A percentile compares a stretch with the other conserved stretches of the same genome.
phyloP scores from a whole-genome alignment of 2,329 filamentous ascomycete species.

The Hypoxylon sp. region DNA sequence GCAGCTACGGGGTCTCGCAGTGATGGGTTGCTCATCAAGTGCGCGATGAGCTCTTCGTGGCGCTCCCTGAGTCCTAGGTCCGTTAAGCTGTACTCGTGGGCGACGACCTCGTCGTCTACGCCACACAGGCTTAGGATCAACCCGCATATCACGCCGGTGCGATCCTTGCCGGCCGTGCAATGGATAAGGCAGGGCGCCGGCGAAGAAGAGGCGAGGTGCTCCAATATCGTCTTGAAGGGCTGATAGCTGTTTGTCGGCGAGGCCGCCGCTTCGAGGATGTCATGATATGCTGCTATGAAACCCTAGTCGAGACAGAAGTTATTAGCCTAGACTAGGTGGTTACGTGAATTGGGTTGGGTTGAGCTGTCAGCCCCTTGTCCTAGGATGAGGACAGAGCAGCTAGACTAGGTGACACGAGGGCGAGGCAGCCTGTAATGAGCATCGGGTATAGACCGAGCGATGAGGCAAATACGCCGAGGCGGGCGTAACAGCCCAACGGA shows the following conservation, averaged over 20 bases:
- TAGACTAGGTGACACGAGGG: conserved; percentile 17
- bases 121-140: conserved; percentile 72
- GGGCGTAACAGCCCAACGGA: conserved; percentile 28
- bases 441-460: conserved; percentile 1
- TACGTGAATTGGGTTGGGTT: conserved; percentile 22
- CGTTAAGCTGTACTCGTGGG: conserved; percentile 74
- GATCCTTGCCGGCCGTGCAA: conserved; percentile 79
- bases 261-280: conserved; percentile 70
- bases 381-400: conserved; percentile 1
- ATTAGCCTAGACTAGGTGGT: conserved; percentile 11
- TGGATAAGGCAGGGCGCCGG: conserved; percentile 70
- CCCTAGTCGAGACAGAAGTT: conserved; percentile 59
- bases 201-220: conserved; percentile 64
- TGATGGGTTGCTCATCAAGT: conserved; percentile 65
- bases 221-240: conserved; percentile 69
- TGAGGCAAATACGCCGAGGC: conserved; percentile 16
- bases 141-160: conserved; percentile 75
- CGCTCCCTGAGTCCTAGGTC: conserved; percentile 65
- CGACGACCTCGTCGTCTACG: conserved; percentile 67
- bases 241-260: conserved; percentile 62
- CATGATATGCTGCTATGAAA: conserved; percentile 74
- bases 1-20: conserved; percentile 63
- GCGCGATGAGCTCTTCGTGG: conserved; percentile 57
- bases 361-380: conserved; percentile 31
- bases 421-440: conserved; percentile 18